These are phyloP conservation scores for Teratosphaeria nubilosa DNA, from an alignment of 2,329 filamentous ascomycete species.

Conservation along the genomic window DNA sequence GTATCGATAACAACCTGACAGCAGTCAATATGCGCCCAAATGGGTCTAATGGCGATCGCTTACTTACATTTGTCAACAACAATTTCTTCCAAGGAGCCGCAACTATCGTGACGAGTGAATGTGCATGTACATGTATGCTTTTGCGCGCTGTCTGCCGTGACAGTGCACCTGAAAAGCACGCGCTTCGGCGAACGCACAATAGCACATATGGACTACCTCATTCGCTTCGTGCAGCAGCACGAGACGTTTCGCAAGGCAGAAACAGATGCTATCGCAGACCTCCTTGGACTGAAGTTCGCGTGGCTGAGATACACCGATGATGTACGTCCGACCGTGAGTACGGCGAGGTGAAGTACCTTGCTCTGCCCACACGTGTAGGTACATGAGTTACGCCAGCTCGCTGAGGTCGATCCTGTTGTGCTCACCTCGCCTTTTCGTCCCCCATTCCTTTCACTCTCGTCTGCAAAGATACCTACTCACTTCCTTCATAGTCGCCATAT, in stretches of 20 bases:
- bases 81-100: neutral
- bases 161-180: neutral
- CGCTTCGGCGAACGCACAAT: neutral
- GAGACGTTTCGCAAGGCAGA: conserved; percentile 86
- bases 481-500: conserved; percentile 61
- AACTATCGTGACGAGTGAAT: too few species aligned
- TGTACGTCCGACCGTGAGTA: conserved; percentile 42
- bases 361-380: neutral
- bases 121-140: too few species aligned
- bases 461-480: neutral
- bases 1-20: too few species aligned
- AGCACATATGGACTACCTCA: conserved; percentile 60
- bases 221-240: conserved; percentile 81
- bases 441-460: neutral
- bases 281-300: conserved; percentile 57
- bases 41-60: neutral
- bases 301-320: conserved; percentile 64
- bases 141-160: neutral
- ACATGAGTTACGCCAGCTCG: neutral
- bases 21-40: neutral
- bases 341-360: conserved; percentile 1
- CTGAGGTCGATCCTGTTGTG: neutral
- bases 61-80: neutral
- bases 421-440: neutral
- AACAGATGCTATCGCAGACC: conserved; percentile 64